Evolutionary conservation across 2,329 filamentous ascomycete species (phyloP).

Genomic region (Elsinoe batatas): DNA sequence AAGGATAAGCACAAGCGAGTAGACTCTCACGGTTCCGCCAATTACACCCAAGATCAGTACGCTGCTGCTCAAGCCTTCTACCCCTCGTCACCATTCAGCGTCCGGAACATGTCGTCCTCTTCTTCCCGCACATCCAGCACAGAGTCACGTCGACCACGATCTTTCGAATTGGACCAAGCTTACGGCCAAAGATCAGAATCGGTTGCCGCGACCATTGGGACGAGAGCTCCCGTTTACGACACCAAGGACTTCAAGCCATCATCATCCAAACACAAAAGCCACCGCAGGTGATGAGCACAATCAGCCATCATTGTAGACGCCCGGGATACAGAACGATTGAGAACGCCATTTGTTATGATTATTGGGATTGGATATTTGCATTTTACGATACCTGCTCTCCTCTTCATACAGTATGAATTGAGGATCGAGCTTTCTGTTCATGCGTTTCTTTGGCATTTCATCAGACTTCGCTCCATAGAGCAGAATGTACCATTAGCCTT

Average conservation of each 20-base stretch:
- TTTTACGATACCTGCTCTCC: constrained; percentile 8
- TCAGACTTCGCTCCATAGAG: background rate
- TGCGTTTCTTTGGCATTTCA: background rate
- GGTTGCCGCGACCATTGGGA: background rate
- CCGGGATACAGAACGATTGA: background rate
- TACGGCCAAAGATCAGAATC: background rate
- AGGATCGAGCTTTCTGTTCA: constrained; percentile 5
- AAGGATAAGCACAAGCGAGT: constrained; percentile 2
- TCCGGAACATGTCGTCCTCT: background rate
- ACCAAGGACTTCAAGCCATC: background rate
- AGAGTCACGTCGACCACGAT: constrained; percentile 1
- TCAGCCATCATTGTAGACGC: background rate
- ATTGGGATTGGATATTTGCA: background rate
- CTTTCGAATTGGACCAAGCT: background rate
- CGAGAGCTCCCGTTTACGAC: background rate
- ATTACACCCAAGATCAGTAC: background rate
- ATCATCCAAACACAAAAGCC: background rate
- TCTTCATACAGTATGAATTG: background rate
- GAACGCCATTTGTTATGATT: background rate
- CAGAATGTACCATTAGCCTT: background rate
- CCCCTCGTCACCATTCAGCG: background rate
- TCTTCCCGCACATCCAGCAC: background rate
- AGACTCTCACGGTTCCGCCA: background rate
- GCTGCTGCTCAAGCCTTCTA: constrained; percentile 2
- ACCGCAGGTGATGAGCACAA: background rate